Evolutionary conservation across 139 green algal species (phyloP).

Genomic region (Chlamydomonas incerta): DNA sequence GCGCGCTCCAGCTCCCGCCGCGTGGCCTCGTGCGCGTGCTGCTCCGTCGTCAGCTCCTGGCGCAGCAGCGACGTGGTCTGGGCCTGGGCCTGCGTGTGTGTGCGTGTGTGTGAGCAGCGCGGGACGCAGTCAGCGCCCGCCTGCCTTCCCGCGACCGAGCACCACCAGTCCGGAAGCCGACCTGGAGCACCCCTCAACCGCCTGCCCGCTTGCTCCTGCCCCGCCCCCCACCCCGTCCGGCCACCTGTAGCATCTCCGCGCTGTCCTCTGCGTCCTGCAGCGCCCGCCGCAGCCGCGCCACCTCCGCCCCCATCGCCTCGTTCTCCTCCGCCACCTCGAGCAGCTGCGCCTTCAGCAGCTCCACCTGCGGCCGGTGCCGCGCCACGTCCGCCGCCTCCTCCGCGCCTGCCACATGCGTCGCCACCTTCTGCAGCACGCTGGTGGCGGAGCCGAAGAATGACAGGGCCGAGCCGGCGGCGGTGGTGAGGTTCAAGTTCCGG

Average conservation of each 20-base stretch:
- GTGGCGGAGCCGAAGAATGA: slow-evolving; percentile 26
- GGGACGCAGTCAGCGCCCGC: no score
- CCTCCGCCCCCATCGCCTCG: slow-evolving; percentile 23
- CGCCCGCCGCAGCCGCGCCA: slow-evolving; percentile 7
- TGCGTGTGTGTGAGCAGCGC: no score
- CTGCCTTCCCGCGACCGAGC: no score
- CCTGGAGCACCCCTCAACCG: no score
- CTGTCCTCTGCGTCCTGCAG: slow-evolving; percentile 38
- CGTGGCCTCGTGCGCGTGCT: slow-evolving; percentile 4
- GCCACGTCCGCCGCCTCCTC: slow-evolving; percentile 36
- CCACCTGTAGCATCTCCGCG: slow-evolving; percentile 36
- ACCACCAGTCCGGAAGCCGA: no score
- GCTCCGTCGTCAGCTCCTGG: slow-evolving; percentile 26
- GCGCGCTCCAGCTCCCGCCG: slow-evolving; percentile 9
- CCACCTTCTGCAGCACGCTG: slow-evolving; percentile 44
- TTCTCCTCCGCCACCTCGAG: slow-evolving; percentile 30
- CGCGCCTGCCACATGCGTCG: slow-evolving; percentile 41
- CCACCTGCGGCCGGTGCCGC: slow-evolving; percentile 38
- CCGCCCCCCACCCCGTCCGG: not conserved
- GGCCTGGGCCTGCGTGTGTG: slow-evolving; percentile 34
- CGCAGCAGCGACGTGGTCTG: slow-evolving; percentile 44
- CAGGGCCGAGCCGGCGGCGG: not conserved
- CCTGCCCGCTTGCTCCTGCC: no score
- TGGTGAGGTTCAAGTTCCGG: not conserved
- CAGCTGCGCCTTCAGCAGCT: slow-evolving; percentile 46